Evolutionary conservation across 495 filamentous ascomycete genomes (phyloP), one percentile per base, ranked within the genome.

Genomic region (Neurospora intermedia): DNA sequence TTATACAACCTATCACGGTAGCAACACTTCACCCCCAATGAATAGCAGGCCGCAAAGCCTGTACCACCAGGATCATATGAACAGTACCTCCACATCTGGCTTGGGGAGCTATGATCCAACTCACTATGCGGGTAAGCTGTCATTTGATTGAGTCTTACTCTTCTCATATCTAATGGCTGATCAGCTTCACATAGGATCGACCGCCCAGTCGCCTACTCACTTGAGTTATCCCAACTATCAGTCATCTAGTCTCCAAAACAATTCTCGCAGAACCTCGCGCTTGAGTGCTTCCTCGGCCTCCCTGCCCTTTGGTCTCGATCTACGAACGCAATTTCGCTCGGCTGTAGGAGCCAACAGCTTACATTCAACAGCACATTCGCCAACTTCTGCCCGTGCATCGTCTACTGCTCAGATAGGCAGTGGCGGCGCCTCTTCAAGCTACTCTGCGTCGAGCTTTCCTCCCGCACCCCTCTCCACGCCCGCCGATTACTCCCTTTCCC

Each of bases 391-490:
- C 39, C 79, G 83, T 71, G 77, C 81, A 15, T 43, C 80, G 10
- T 78, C 82, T n/a, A 80, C 82, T 13, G 62, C 82, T 0, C 84
- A 85, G 20, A 79, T 84, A 43, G 80, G 82, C 18, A 74, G 73
- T 13, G 78, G 78, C 16, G 66, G 70, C 18, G 77, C 83, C 72
- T 83, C 83, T 43, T 80, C 84, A 43, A 77, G 76, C 76, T 84
- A 88, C 79, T 83, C 86, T 43, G 80, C 81, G 43, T 66, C 54
- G 27, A 82, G 86, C 72, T 88, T 87, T 73, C 84, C 85, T 4
- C 85, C 85, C 15, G 85, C 86, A 16, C 87, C 87, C 4, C 78
- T 89, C 4, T 83, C 85, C 7, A 86, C 86, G 16, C 85, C 87
- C 2, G 83, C 85, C 73, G 85, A 87, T 73, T 88, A 87, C 72